A percentile compares a stretch with the other conserved stretches of the same genome.
Evolutionary conservation across 2,329 filamentous ascomycete genomes (phyloP).

Genomic region (Pyricularia sp.): DNA sequence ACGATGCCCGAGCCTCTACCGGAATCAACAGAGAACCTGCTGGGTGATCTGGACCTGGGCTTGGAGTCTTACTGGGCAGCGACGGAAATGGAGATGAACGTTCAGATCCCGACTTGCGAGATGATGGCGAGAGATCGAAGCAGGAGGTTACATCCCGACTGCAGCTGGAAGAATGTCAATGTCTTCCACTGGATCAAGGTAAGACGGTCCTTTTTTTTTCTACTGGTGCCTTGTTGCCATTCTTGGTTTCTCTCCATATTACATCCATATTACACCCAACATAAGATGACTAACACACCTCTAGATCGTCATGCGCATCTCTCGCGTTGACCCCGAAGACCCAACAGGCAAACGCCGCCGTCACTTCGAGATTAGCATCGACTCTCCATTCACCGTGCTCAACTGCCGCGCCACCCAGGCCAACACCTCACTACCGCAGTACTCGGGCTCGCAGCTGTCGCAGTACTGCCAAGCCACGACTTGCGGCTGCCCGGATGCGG

Average conservation of each 20-base stretch:
- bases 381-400: slow-evolving; percentile 88
- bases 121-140: slow-evolving; percentile 67
- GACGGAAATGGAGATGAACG: slow-evolving; percentile 90
- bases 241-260: too few relatives aligned
- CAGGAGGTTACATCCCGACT: slow-evolving; percentile 71
- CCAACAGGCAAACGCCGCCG: slow-evolving; percentile 62
- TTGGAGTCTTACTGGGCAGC: slow-evolving; percentile 69
- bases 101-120: slow-evolving; percentile 82
- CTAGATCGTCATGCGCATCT: slow-evolving; percentile 86
- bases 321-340: slow-evolving; percentile 70
- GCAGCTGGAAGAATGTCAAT: slow-evolving; percentile 87
- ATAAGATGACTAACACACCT: neutral
- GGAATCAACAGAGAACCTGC: slow-evolving; percentile 55
- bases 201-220: slow-evolving; percentile 16
- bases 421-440: slow-evolving; percentile 78
- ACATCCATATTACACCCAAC: neutral
- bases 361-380: slow-evolving; percentile 94
- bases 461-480: slow-evolving; percentile 37
- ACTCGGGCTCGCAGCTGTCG: slow-evolving; percentile 43
- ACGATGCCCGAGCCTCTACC: slow-evolving; percentile 34
- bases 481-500: slow-evolving; percentile 46
- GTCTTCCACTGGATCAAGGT: slow-evolving; percentile 97
- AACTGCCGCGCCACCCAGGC: slow-evolving; percentile 89
- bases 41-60: slow-evolving; percentile 68
- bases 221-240: too few relatives aligned